These are phyloP conservation scores for Alternaria triticina DNA, from an alignment of 2,329 filamentous ascomycete species.

Conservation along the genomic window DNA sequence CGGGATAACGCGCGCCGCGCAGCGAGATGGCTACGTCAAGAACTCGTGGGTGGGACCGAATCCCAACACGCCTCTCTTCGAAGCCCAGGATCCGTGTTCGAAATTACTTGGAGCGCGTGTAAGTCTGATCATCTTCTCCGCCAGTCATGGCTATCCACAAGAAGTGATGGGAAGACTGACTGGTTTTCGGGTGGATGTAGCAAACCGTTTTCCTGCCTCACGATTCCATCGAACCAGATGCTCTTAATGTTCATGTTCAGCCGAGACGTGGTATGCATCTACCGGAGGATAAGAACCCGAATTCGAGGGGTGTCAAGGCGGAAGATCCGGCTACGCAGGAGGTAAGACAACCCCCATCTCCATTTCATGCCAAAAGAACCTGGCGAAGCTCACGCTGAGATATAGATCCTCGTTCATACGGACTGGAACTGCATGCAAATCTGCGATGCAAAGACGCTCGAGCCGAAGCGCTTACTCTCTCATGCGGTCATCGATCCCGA, in stretches of 20 bases:
- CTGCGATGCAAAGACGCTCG: neutral
- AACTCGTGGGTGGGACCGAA: neutral
- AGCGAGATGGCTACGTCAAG: neutral
- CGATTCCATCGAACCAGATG: neutral
- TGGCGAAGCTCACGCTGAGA: neutral
- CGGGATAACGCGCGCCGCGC: neutral
- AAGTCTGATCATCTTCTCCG: neutral
- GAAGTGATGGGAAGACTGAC: neutral
- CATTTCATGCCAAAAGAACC: neutral
- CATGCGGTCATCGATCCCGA: neutral
- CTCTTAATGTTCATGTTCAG: neutral
- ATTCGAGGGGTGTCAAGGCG: neutral
- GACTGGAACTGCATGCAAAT: neutral
- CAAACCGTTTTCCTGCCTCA: neutral
- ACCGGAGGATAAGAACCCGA: neutral
- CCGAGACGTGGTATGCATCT: constrained; percentile 1
- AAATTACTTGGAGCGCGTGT: neutral
- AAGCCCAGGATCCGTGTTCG: neutral
- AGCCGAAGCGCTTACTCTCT: neutral
- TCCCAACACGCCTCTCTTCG: neutral
- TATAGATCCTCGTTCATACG: neutral
- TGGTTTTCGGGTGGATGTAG: neutral
- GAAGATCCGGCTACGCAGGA: neutral
- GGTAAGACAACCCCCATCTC: neutral
- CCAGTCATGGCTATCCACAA: neutral